Conservation (phyloP, 257 asterid species). For the Rauvolfia tetraphylla region DNA sequence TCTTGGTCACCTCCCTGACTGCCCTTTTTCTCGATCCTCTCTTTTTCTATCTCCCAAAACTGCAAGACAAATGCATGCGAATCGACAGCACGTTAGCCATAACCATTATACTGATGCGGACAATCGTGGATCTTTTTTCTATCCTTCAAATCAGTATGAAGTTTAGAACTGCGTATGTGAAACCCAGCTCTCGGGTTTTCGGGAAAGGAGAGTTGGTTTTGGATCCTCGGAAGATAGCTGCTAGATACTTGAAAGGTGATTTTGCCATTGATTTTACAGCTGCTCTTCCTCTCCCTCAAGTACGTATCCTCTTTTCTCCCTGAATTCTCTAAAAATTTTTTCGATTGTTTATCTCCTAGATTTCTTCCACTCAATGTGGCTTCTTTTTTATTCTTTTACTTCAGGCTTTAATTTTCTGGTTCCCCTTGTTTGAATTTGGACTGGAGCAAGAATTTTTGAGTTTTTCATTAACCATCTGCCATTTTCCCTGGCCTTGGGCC, state of each 20-base stretch:
- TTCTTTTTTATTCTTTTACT: not conserved
- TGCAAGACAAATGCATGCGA: slow-evolving; percentile 45
- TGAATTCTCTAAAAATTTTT: not conserved
- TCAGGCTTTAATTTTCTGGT: not conserved
- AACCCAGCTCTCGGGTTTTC: slow-evolving; percentile 64
- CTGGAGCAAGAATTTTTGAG: not conserved
- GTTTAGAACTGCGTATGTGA: slow-evolving; percentile 68
- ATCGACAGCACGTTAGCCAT: slow-evolving; percentile 44
- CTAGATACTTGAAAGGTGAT: slow-evolving; percentile 52
- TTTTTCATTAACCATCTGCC: not conserved
- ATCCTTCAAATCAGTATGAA: slow-evolving; percentile 60
- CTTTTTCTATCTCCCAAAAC: slow-evolving; percentile 55
- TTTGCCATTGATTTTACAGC: slow-evolving; percentile 76
- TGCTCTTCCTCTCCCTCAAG: slow-evolving; percentile 94
- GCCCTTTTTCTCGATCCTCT: slow-evolving; percentile 85
- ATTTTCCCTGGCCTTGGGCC: too few species aligned
- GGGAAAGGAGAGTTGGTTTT: slow-evolving; percentile 82
- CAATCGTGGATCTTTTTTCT: slow-evolving; percentile 64
- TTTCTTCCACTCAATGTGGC: not conserved
- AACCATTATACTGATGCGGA: slow-evolving; percentile 41
- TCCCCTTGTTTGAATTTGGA: not conserved
- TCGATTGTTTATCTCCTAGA: not conserved
- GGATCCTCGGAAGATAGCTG: slow-evolving; percentile 52
- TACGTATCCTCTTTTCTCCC: slow-evolving; percentile 9
- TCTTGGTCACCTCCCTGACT: slow-evolving; percentile 47